Percentiles rank a stretch among this genome's conserved stretches.
These are phyloP conservation scores for Letharia lupina DNA, from an alignment of 495 filamentous ascomycete genomes.

Conservation along the genomic window DNA sequence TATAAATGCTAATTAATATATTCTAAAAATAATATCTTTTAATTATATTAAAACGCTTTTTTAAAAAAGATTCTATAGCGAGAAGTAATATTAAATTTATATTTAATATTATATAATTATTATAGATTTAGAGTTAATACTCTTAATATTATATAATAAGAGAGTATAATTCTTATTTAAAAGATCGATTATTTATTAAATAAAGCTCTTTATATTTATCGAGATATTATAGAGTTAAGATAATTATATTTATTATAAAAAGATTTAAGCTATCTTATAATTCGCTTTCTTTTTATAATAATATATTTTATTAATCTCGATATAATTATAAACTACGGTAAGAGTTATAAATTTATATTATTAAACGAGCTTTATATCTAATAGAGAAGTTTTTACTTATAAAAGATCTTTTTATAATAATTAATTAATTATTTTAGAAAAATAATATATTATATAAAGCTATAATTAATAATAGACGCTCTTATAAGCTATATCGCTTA, in stretches of 20 bases:
- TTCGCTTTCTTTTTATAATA: neutral
- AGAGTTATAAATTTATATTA: neutral
- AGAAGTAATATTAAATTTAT: no score
- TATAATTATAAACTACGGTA: neutral
- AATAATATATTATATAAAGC: no score
- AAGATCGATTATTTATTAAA: neutral
- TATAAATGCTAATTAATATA: no score
- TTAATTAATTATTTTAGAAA: no score
- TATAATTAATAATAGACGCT: neutral
- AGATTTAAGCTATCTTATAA: neutral
- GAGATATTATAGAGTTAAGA: neutral
- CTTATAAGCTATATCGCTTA: neutral
- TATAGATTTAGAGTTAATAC: neutral
- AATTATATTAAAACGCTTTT: no score
- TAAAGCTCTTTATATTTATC: neutral
- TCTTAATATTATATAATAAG: neutral
- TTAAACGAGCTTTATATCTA: neutral
- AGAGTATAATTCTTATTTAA: neutral
- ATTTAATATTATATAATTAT: neutral
- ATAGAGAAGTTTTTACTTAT: no score
- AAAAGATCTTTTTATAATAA: no score
- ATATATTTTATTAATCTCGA: neutral
- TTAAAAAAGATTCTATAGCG: no score
- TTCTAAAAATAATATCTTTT: no score
- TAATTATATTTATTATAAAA: neutral